Conservation (phyloP, 2,329 filamentous ascomycete species). For the Aspergillus ustus region DNA sequence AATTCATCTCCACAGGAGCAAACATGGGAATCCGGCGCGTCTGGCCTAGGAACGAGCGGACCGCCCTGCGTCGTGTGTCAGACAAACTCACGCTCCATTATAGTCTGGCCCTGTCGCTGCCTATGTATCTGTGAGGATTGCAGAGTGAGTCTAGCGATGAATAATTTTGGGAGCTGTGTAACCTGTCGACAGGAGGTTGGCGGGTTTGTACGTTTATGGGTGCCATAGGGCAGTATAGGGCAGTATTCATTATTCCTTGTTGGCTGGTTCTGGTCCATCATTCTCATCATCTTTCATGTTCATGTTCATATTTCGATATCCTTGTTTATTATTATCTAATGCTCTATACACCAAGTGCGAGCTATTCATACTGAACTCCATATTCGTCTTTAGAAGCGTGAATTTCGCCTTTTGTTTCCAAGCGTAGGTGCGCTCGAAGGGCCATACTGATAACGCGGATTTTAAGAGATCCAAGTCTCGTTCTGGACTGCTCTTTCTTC, state of each 20-base stretch:
- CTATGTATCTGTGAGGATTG: conserved; percentile 95
- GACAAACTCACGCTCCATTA: conserved; percentile 78
- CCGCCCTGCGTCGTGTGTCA: conserved; percentile 95
- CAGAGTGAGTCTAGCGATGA: conserved; percentile 88
- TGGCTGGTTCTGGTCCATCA: not conserved
- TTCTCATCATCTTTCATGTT: not conserved
- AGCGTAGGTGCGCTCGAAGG: not conserved
- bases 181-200: conserved; percentile 87
- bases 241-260: not conserved
- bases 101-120: conserved; percentile 96
- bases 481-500: not conserved
- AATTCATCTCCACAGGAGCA: conserved; percentile 23
- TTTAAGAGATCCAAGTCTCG: not conserved
- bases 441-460: not conserved
- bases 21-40: conserved; percentile 72
- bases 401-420: not conserved
- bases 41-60: conserved; percentile 72
- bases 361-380: conserved; percentile 2
- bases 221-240: conserved; percentile 65
- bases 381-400: not conserved
- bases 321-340: not conserved
- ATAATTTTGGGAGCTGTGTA: conserved; percentile 96
- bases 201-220: conserved; percentile 89
- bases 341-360: not conserved
- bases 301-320: conserved; percentile 10